Conservation (phyloP, 2,329 filamentous ascomycete species). For the Thelonectria blattea region DNA sequence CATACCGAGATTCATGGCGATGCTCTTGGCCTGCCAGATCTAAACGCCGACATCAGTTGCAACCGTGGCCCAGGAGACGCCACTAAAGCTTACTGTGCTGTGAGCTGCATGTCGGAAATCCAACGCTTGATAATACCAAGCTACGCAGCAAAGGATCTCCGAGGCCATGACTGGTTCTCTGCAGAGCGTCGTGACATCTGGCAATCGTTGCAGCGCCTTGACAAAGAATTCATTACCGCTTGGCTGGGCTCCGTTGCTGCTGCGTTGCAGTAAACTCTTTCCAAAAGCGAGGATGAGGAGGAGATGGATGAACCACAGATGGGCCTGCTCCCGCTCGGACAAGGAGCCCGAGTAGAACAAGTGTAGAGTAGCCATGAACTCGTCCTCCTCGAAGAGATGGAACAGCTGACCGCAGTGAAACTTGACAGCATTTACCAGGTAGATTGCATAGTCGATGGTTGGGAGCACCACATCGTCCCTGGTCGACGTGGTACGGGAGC, state of each 20-base stretch:
- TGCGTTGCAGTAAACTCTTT: conserved; percentile 51
- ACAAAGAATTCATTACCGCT: conserved; percentile 52
- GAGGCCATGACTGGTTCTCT: conserved; percentile 50
- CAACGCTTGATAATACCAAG: conserved; percentile 56
- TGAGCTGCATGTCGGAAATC: conserved; percentile 53
- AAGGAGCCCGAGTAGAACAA: conserved; percentile 24
- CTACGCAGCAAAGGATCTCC: conserved; percentile 55
- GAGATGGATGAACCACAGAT: conserved; percentile 59
- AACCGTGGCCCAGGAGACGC: neutral
- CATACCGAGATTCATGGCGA: conserved; percentile 54
- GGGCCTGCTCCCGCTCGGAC: conserved; percentile 7
- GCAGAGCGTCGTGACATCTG: conserved; percentile 45
- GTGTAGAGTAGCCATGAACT: conserved; percentile 48
- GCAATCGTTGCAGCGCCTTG: conserved; percentile 49
- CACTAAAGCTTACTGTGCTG: conserved; percentile 42
- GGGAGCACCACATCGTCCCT: conserved; percentile 41
- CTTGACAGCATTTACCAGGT: conserved; percentile 59
- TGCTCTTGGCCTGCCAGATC: conserved; percentile 56
- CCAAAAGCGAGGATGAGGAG: conserved; percentile 59
- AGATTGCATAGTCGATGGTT: conserved; percentile 56
- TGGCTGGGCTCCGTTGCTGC: conserved; percentile 39
- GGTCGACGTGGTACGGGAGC: conserved; percentile 34
- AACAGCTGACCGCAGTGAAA: conserved; percentile 59
- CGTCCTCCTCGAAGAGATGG: conserved; percentile 57
- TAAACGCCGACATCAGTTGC: conserved; percentile 20